Evolutionary conservation across 352 stramenopile species (phyloP), one percentile per base, ranked within the genome.

Genomic region (Lagenidium sp.): DNA sequence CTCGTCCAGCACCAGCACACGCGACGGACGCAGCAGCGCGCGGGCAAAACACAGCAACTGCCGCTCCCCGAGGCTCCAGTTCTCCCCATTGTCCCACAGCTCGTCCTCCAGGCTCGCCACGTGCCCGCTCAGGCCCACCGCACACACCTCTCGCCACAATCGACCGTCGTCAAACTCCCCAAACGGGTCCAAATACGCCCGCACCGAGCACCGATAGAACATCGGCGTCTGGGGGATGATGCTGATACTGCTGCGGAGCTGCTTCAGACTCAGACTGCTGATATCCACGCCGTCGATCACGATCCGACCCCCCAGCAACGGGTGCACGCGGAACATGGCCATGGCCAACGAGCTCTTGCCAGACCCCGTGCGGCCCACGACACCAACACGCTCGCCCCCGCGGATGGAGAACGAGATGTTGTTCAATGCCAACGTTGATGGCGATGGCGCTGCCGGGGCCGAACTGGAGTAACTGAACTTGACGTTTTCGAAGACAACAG

Each of bases 121-220:
- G 12, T n/a, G 10, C 28, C 41, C 46, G 25, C 23, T 36, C 46
- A 62, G 49, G 34, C 59, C 39, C 20, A 63, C 46, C 15, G 36
- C 19, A n/a, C 44, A 22, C 6, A 66, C 19, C 19, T 49, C 57
- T 3, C 29, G 21, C 57, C 57, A 68, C 12, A 70, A 41, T 16
- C 44, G 44, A 18, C 58, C 55, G 37, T 93, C 79, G 25, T 50
- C 60, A 52, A 72, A 79, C 34, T 80, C 43, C 19, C 60, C 45
- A 42, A 88, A 92, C 32, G 89, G 88, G 55, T 97, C 86, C 5
- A 97, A 55, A 57, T 97, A 96, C 26, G 65, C 73, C 13, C 82
- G 68, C 15, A 97, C 57, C 11, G 66, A 85, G 16, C 88, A 85
- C 16, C 60, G 69, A 47, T 96, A 97, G 30, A 96, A 55, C 6